Base-by-base conservation (phyloP, 106 monocot species). In the Ottelia alismoides region DNA sequence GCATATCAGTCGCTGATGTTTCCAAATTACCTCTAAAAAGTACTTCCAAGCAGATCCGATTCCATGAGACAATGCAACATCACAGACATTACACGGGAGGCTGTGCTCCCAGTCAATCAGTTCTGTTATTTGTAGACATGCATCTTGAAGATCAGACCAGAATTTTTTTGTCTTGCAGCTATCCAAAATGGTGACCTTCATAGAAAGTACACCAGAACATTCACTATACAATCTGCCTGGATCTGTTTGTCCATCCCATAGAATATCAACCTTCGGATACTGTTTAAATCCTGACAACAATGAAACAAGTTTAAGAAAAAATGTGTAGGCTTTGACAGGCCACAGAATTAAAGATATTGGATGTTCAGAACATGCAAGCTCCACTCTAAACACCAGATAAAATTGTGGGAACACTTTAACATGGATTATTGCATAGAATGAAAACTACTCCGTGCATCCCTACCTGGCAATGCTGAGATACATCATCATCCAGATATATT, bases 91-190 rank as follows among this genome's bases (percentile, higher is more conserved):
- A 25, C 77, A 63, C 2, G 96, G 96, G 60, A 70, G 82, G 27
- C 96, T 89, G 17, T 66, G 54, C 3, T 72, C 60, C 96, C 96
- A 98, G 65, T 98, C 85, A 60, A 98, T 98, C 58, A 89, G 66
- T 28, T 70, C 79, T 76, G 79, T 85, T 57, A 98, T 67, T 31
- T 84, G 96, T n/a, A 85, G 54, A 59, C 89, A 98, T 29, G 82
- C 89, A 77, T 69, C 49, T 51, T 67, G 65, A 47, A 98, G 35
- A 66, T 69, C 49, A 25, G n/a, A 61, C 96, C 96, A 98, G 26
- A 79, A 73, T 12, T 58, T 71, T 55, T 58, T 62, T 19, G 20
- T 50, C 1, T 26, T 27, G 57, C 82, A 85, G 57, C 49, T 46
- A 23, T 89, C 70, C 9, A 85, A 79, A 53, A 77, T 62, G 22